A percentile compares a stretch with the other conserved stretches of the same genome.
These are phyloP conservation scores for Kazachstania bromeliacearum DNA, from an alignment of 805 yeast species.

Conservation along the genomic window DNA sequence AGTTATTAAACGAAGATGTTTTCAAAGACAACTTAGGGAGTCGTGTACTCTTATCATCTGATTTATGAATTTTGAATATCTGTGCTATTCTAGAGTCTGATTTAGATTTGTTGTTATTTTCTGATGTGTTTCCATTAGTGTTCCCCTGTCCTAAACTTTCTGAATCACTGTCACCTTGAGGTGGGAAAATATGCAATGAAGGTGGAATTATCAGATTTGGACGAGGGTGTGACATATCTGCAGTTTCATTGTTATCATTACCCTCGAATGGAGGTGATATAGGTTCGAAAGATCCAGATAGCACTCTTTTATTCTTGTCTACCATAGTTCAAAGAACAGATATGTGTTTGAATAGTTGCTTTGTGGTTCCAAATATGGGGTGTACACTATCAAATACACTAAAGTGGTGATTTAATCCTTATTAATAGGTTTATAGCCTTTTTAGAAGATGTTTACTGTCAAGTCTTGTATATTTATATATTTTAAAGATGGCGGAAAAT, in stretches of 20 bases:
- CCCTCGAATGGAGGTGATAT: background rate
- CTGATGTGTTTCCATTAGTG: background rate
- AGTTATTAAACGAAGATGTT: conserved; percentile 7
- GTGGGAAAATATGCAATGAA: conserved; percentile 15
- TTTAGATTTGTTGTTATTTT: background rate
- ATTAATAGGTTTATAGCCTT: too few relatives aligned
- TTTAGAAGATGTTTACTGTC: too few relatives aligned
- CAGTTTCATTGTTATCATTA: background rate
- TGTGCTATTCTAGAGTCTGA: conserved; percentile 9
- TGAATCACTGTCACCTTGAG: conserved; percentile 6
- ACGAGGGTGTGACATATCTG: background rate
- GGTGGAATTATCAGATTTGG: conserved; percentile 10
- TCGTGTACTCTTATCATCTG: conserved; percentile 1
- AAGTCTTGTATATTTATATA: too few relatives aligned
- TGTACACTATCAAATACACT: too few relatives aligned
- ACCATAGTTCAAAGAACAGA: too few relatives aligned
- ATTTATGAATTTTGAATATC: conserved; percentile 8
- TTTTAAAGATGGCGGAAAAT: too few relatives aligned
- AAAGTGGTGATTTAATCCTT: too few relatives aligned
- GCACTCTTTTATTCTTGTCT: conserved; percentile 9
- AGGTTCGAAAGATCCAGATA: conserved; percentile 17
- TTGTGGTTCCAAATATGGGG: too few relatives aligned
- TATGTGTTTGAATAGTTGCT: too few relatives aligned
- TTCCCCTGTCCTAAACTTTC: conserved; percentile 4
- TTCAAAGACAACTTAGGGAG: conserved; percentile 12